Base-by-base conservation (phyloP, 2,329 filamentous ascomycete species). In the Calonectria leucothoes region DNA sequence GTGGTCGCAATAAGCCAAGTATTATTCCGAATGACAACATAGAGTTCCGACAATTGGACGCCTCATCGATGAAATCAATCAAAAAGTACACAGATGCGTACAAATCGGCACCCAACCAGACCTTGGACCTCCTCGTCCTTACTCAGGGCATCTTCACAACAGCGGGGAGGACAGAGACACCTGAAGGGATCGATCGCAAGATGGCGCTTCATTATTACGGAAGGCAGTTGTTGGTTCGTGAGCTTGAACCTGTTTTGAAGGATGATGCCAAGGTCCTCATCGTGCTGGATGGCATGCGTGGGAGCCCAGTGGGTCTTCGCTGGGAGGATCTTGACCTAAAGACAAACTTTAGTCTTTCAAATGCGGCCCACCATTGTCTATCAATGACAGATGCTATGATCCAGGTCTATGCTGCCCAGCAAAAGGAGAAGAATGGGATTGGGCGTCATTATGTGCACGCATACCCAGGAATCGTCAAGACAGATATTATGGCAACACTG, bases 131-230 rank as follows among this genome's bases (percentile, higher is more conserved):
- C 1, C 83, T 87, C 2, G 78, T 87, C 67, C 78, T 86, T 71
- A 84, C 82, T 0, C 85, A 86, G 72, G 85, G 85, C 42, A 82
- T 85, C 66, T 55, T 86, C 29, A 83, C 83, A 0, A 77, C 80
- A 8, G 80, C 78, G 5, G 84, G 84, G 0, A 74, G 85, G 45
- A 82, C 78, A 1, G 85, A 88, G 74, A 87, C 87, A 0, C 31
- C 83, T 1, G 87, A 89, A 73, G 86, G 85, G 0, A 83, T 88
- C 20, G 85, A 88, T 61, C 80, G 80, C 59, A 88, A 87, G 74
- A 84, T 88, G 81, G 83, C 83, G 0, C 79, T 88, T n/a, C 85
- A 87, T 69, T 88, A 86, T 74, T 88, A 88, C 71, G 84, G 86
- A 20, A 84, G 83, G 15, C 86, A 88, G 74, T 82, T 86, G 0